These are phyloP conservation scores for Solanum rostratum DNA, from an alignment of 257 asterid species.

Conservation along the genomic window DNA sequence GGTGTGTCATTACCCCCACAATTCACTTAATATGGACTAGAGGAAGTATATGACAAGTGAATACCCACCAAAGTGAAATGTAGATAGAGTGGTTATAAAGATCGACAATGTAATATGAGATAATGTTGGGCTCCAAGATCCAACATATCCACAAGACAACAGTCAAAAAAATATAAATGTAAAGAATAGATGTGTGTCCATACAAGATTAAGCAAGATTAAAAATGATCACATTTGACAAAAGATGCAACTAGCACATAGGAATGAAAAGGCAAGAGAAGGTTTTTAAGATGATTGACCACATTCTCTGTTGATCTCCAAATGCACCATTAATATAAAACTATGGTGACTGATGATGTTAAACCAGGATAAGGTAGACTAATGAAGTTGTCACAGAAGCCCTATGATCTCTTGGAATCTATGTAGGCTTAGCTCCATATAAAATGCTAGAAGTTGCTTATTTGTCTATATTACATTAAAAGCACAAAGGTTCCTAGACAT, in stretches of 20 bases:
- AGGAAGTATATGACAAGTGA: background rate
- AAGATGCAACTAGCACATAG: background rate
- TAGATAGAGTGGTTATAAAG: background rate
- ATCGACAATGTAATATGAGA: background rate
- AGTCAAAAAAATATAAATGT: background rate
- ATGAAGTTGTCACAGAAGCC: background rate
- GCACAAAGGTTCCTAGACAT: too few relatives aligned
- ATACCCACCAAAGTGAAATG: background rate
- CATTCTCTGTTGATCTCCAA: background rate
- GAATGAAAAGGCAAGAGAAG: background rate
- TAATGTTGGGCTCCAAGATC: background rate
- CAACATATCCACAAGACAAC: background rate
- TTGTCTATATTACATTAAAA: too few relatives aligned
- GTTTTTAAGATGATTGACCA: background rate
- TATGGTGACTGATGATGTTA: background rate
- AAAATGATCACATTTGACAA: background rate
- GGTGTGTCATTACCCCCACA: too few relatives aligned
- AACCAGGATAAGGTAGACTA: background rate
- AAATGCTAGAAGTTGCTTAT: too few relatives aligned
- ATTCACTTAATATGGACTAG: too few relatives aligned
- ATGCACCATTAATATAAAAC: background rate
- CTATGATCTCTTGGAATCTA: background rate
- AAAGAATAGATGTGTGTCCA: background rate
- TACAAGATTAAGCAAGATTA: background rate
- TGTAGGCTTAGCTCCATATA: background rate